Evolutionary conservation across 2,329 filamentous ascomycete species (phyloP).

Genomic region (Alternaria viburni): DNA sequence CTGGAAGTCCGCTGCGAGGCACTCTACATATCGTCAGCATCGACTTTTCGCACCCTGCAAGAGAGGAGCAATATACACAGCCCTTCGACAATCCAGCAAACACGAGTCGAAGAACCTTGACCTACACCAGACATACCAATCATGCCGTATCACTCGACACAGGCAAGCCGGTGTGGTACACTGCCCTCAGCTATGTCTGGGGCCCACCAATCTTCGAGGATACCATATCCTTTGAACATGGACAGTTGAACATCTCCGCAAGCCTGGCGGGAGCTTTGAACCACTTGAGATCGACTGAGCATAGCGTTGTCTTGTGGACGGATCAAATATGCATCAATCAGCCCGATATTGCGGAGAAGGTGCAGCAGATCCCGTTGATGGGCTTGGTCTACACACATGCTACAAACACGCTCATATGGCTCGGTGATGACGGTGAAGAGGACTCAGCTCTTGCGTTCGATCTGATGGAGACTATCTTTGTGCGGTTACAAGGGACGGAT

Average conservation of each 20-base stretch:
- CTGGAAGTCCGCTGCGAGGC: constrained; percentile 11
- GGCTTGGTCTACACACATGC: constrained; percentile 30
- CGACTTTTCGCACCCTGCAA: constrained; percentile 26
- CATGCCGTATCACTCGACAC: constrained; percentile 24
- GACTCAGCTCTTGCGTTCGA: constrained; percentile 22
- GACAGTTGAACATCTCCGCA: constrained; percentile 19
- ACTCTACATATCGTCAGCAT: constrained; percentile 24
- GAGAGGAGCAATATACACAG: neutral
- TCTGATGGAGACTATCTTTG: constrained; percentile 17
- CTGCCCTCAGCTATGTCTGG: constrained; percentile 33
- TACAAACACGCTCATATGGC: constrained; percentile 37
- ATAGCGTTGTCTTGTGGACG: constrained; percentile 32
- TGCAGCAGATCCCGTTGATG: constrained; percentile 35
- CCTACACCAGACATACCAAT: constrained; percentile 18
- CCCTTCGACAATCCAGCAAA: neutral
- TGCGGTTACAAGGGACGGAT: constrained; percentile 21
- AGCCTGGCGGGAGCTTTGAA: constrained; percentile 25
- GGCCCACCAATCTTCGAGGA: constrained; percentile 24
- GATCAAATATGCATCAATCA: constrained; percentile 29
- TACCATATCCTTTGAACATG: constrained; percentile 11
- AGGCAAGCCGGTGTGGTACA: constrained; percentile 27
- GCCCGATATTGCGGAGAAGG: constrained; percentile 27
- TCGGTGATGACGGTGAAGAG: constrained; percentile 28
- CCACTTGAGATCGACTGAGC: constrained; percentile 17
- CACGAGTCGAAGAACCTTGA: neutral